Conservation (phyloP, 441 rosid genomes). For the Populus hybrid region DNA sequence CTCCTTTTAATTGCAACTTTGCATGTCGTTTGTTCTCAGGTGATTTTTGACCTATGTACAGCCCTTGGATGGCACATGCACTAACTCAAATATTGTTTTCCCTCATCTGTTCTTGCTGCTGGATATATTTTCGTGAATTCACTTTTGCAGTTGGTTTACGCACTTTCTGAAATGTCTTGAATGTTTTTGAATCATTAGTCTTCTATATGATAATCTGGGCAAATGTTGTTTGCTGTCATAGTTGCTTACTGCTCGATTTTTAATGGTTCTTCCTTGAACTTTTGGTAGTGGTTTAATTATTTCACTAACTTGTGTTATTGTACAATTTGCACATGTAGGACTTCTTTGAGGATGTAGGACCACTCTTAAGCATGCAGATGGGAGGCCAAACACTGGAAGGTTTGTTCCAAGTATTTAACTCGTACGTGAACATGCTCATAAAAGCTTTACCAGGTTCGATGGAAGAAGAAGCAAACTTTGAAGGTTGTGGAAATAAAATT, state of each 20-base stretch:
- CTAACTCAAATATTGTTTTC: not conserved
- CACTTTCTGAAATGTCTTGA: not conserved
- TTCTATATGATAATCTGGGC: not conserved
- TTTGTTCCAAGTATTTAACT: conserved; percentile 86
- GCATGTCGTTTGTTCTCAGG: not conserved
- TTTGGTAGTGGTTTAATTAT: not conserved
- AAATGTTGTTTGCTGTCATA: not conserved
- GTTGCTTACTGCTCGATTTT: not conserved
- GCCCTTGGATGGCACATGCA: not conserved
- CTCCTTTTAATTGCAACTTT: not conserved
- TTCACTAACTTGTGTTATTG: not conserved
- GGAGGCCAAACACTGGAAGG: conserved; percentile 96
- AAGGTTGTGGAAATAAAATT: conserved; percentile 75
- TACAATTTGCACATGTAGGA: conserved; percentile 48
- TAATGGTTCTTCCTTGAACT: conserved; percentile 3
- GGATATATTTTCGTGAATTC: not conserved
- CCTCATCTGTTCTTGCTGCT: not conserved
- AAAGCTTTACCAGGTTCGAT: conserved; percentile 94
- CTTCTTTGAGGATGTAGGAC: conserved; percentile 97
- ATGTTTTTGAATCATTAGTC: not conserved
- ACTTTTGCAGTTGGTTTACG: not conserved
- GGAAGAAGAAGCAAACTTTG: conserved; percentile 92
- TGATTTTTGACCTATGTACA: not conserved
- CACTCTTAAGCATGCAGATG: conserved; percentile 94
- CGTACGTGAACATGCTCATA: conserved; percentile 78